These are phyloP conservation scores for Aschersonia sp. DNA, from an alignment of 2,329 filamentous ascomycete genomes.

Conservation along the genomic window DNA sequence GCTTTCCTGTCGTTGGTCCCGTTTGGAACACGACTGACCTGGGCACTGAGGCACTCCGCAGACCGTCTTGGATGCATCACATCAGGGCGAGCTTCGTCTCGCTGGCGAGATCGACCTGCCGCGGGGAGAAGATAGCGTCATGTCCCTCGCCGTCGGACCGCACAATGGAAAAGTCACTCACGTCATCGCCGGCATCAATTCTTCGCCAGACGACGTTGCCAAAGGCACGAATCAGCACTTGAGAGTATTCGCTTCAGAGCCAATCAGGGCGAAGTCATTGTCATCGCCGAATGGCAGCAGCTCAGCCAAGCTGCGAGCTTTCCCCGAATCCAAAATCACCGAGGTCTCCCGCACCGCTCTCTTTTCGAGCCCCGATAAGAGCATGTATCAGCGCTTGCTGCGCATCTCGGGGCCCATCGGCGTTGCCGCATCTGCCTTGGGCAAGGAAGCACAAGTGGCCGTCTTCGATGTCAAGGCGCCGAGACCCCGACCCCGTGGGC, in stretches of 20 bases:
- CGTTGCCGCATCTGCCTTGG: slow-evolving; percentile 64
- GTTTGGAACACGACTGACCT: background rate
- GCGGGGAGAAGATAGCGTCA: slow-evolving; percentile 77
- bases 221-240: slow-evolving; percentile 76
- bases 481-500: slow-evolving; percentile 29
- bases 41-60: slow-evolving; percentile 13
- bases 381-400: slow-evolving; percentile 44
- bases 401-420: slow-evolving; percentile 52
- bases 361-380: slow-evolving; percentile 32
- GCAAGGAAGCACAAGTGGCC: slow-evolving; percentile 62
- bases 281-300: slow-evolving; percentile 14
- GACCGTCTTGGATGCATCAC: slow-evolving; percentile 59
- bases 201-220: slow-evolving; percentile 54
- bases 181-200: slow-evolving; percentile 69
- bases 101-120: slow-evolving; percentile 63
- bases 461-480: slow-evolving; percentile 52
- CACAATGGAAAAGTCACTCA: slow-evolving; percentile 38
- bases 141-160: slow-evolving; percentile 59
- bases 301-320: background rate
- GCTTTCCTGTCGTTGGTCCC: slow-evolving; percentile 10
- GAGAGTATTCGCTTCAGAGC: slow-evolving; percentile 52
- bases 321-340: slow-evolving; percentile 23
- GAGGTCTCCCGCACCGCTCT: slow-evolving; percentile 38
- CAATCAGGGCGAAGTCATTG: slow-evolving; percentile 15
- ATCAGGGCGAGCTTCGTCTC: slow-evolving; percentile 46